Evolutionary conservation across 495 filamentous ascomycete genomes (phyloP), one percentile per base, ranked within the genome.

Genomic region (Entonaema liquescens): DNA sequence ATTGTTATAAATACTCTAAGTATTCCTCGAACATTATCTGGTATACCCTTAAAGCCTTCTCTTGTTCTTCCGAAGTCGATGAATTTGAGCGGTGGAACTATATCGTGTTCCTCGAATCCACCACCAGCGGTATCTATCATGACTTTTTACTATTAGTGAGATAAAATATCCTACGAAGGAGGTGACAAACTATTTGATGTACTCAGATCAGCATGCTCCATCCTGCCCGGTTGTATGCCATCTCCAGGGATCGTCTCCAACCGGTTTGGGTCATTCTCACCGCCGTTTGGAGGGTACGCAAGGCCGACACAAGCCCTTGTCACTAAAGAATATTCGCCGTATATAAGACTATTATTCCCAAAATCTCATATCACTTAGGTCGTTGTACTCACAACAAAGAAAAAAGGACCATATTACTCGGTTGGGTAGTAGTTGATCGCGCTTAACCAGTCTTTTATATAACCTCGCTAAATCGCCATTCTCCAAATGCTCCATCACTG

Each of bases 331-430:
- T 8, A 40, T 17, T 40, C 3, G 38, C 5, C 15, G 19, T 54
- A 23, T 35, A 17, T 67, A 4, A 66, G 26, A 11, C 11, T 26
- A 26, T 5, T 47, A 28, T 40, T 40, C 7, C 9, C 8, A 17
- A 25, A n/a, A 5, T 25, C 31, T 38, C 21, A 15, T 31, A 9
- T 33, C 19, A n/a, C n/a, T n/a, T 35, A 47, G 19, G 1, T 0
- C 26, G 54, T 1, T n/a, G 25, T 47, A 67, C 64, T 67, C 1
- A 67, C 64, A 55, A 2, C 64, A 67, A n/a, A 67, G 57, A 57
- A 67, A 61, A 28, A 67, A 60, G 56, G 64, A 60, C 64, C 64
- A 67, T 33, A 67, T 42, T 52, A 67, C 21, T 35, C 64, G 35
- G 26, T 67, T 67, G 5, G 64, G 64, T 47, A 67, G 25, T 29